Evolutionary conservation across 176 grass and related monocot genomes (phyloP), one percentile per base, ranked within the genome.

Genomic region (Musa beccarii): DNA sequence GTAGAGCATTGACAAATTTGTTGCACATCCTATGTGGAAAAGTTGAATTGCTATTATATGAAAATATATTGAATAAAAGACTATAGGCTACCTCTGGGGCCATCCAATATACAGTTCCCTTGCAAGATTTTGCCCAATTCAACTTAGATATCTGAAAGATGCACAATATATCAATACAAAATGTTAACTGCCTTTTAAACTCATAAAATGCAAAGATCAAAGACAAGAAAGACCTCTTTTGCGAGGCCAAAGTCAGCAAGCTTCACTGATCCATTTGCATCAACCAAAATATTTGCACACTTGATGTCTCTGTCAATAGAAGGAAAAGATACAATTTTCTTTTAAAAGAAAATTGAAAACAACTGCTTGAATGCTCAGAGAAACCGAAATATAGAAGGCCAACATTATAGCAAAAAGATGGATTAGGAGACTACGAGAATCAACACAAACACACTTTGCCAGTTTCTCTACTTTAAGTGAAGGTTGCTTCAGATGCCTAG

Each of bases 221-320:
- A 51, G 63, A 29, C 11, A 72, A 53, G 17, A 62, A 69, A 51
- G 75, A 97, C 94, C 94, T 97, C 88, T 73, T 97, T 97, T 29
- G 94, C 94, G 64, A 97, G 87, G 56, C 94, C 94, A 76, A 97
- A 97, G 89, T 97, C 94, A 59, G 90, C 94, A 75, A 97, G 83
- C 81, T 97, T 97, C 53, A 97, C 88, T 23, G 83, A 79, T 75
- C 94, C 94, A 59, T 62, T 82, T 70, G 90, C 61, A 87, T 93
- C 88, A 78, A 97, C 94, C 69, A 97, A 85, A 66, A 97, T 93
- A 86, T 93, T 98, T 29, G 90, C 90, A 84, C 94, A 98, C 78
- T 98, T 98, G 63, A 98, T 87, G 77, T 98, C 94, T 85, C 94
- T 98, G 86, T 54, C 64, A 72, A 80, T 19, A 77, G 9, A 80